phyloP scores from a whole-genome alignment of 202 grass and related monocot species.

The Hordeum pubiflorum region DNA sequence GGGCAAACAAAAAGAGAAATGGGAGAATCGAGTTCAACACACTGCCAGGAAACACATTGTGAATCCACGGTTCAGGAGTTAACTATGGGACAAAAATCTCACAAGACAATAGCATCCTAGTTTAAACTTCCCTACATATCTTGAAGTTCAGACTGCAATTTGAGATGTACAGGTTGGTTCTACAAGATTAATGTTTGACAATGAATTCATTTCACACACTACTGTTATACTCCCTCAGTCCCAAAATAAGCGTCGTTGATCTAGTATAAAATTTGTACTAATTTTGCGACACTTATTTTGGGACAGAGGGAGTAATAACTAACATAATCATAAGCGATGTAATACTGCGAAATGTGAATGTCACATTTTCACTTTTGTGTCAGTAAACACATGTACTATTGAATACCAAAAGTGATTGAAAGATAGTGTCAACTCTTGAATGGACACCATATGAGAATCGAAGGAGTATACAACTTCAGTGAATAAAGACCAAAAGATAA shows the following conservation, averaged over 20 bases:
- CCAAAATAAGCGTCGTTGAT: too few species aligned
- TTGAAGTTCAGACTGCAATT: not conserved
- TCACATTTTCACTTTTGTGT: not conserved
- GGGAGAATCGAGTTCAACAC: not conserved
- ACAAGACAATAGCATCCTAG: not conserved
- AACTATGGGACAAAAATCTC: not conserved
- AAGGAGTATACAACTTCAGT: not conserved
- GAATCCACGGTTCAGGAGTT: not conserved
- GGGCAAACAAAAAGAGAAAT: not conserved
- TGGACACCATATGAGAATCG: not conserved
- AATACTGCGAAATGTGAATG: not conserved
- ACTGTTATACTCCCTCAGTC: too few species aligned
- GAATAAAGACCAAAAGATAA: not conserved
- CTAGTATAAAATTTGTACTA: too few species aligned
- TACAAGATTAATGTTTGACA: not conserved
- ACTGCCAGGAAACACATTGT: not conserved
- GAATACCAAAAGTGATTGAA: not conserved
- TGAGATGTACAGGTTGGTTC: not conserved
- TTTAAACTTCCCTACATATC: not conserved
- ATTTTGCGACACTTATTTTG: too few species aligned
- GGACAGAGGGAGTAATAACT: too few species aligned
- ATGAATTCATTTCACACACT: not conserved
- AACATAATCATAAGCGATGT: not conserved
- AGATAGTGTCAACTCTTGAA: not conserved
- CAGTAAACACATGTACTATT: not conserved